A percentile compares a stretch with the other conserved stretches of the same genome.
These are phyloP conservation scores for Ogataea hybrid DNA, from an alignment of 1,139 yeast genomes.

Conservation along the genomic window DNA sequence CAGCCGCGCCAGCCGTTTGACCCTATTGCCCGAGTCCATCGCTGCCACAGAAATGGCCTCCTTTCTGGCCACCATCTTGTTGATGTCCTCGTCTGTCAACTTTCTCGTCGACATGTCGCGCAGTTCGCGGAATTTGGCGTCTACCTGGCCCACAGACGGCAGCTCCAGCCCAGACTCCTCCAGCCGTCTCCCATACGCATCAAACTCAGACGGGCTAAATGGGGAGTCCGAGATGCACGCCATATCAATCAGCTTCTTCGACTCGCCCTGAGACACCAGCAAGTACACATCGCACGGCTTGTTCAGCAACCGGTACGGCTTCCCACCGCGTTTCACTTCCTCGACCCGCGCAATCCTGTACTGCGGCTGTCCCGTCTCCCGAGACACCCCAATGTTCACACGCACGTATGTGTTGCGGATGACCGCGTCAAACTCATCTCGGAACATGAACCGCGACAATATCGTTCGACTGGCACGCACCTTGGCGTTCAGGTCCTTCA, in stretches of 20 bases:
- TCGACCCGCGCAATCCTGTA: constrained; percentile 85
- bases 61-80: constrained; percentile 74
- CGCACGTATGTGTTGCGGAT: constrained; percentile 77
- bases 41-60: constrained; percentile 54
- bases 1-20: constrained; percentile 68
- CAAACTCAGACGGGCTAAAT: constrained; percentile 67
- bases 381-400: constrained; percentile 73
- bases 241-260: constrained; percentile 72
- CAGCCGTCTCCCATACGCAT: constrained; percentile 62
- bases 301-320: constrained; percentile 52
- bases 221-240: constrained; percentile 76
- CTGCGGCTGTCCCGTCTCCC: constrained; percentile 58
- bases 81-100: constrained; percentile 73
- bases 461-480: constrained; percentile 75
- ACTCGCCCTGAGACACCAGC: constrained; percentile 66
- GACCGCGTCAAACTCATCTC: constrained; percentile 72
- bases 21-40: constrained; percentile 69
- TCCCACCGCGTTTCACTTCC: constrained; percentile 47
- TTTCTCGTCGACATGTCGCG: constrained; percentile 60
- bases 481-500: constrained; percentile 59
- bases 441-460: constrained; percentile 72
- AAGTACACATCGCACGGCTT: constrained; percentile 61
- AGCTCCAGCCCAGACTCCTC: constrained; percentile 55
- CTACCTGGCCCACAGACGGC: constrained; percentile 67
- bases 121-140: constrained; percentile 61